Conservation (phyloP, 352 stramenopile species). For the Aphanomyces stellatus region DNA sequence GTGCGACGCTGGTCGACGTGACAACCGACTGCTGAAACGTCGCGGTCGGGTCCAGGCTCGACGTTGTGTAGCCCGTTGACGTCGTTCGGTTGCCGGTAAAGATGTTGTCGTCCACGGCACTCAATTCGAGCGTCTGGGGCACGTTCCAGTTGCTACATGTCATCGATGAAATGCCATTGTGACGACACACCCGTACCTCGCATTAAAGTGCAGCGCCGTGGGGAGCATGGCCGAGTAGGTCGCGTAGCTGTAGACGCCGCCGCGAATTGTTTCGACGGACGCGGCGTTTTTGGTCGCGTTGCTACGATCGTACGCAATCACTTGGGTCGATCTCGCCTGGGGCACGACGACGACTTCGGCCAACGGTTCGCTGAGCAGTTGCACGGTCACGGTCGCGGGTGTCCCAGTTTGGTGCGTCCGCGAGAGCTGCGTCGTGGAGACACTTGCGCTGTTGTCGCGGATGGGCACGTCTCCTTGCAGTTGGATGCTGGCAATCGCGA, state of each 20-base stretch:
- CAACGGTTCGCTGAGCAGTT: slow-evolving; percentile 49
- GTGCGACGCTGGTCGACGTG: slow-evolving; percentile 18
- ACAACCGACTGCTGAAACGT: slow-evolving; percentile 24
- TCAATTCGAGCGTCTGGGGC: slow-evolving; percentile 38
- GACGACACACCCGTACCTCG: slow-evolving; percentile 21
- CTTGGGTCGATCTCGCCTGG: slow-evolving; percentile 20
- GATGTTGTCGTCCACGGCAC: slow-evolving; percentile 53
- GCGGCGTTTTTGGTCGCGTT: slow-evolving; percentile 24
- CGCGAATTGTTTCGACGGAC: slow-evolving; percentile 24
- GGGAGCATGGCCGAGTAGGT: slow-evolving; percentile 29
- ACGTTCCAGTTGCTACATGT: slow-evolving; percentile 43
- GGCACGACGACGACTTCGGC: slow-evolving; percentile 33
- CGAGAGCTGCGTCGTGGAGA: slow-evolving; percentile 31
- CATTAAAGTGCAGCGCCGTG: slow-evolving; percentile 41
- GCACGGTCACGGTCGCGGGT: slow-evolving; percentile 27
- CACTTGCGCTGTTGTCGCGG: not conserved
- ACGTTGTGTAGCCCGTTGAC: slow-evolving; percentile 25
- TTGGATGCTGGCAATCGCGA: slow-evolving; percentile 16
- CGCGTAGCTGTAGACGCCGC: slow-evolving; percentile 37
- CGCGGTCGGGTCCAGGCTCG: slow-evolving; percentile 25
- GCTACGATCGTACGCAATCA: slow-evolving; percentile 35
- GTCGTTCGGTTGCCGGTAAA: slow-evolving; percentile 46
- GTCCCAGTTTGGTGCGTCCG: slow-evolving; percentile 46
- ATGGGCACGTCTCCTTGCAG: not conserved
- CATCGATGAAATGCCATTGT: not conserved